Evolutionary conservation across 768 basidiomycete species (phyloP).

Genomic region (Leucosporidium scottii): DNA sequence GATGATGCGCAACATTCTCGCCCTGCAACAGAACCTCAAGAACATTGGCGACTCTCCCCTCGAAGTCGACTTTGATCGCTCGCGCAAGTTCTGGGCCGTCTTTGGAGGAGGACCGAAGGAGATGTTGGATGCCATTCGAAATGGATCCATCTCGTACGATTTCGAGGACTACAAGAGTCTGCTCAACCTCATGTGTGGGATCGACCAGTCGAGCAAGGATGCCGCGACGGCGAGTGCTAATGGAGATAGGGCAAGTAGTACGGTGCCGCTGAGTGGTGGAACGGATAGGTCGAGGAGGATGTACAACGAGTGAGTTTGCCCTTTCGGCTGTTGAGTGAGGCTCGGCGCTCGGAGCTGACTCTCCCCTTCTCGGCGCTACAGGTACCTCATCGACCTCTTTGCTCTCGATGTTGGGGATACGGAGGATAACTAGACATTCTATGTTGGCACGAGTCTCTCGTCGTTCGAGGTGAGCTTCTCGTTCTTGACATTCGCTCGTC

Average conservation of each 20-base stretch:
- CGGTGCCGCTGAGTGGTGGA: neutral
- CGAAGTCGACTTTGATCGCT: slow-evolving; percentile 64
- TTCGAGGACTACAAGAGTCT: slow-evolving; percentile 93
- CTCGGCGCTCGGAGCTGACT: too few relatives aligned
- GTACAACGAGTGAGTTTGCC: slow-evolving; percentile 58
- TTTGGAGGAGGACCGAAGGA: slow-evolving; percentile 70
- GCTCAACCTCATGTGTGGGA: slow-evolving; percentile 79
- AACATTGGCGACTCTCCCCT: slow-evolving; percentile 56
- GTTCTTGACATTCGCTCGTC: too few relatives aligned
- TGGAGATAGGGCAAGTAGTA: neutral
- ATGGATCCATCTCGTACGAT: slow-evolving; percentile 55
- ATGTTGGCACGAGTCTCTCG: too few relatives aligned
- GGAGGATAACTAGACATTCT: too few relatives aligned
- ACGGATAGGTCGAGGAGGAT: slow-evolving; percentile 11
- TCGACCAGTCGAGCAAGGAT: slow-evolving; percentile 50
- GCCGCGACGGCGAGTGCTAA: neutral
- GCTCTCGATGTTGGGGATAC: neutral
- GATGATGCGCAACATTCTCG: slow-evolving; percentile 77
- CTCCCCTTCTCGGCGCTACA: too few relatives aligned
- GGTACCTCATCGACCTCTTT: slow-evolving; percentile 69
- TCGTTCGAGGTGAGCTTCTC: too few relatives aligned
- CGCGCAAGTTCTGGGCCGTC: slow-evolving; percentile 71
- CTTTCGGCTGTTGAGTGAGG: too few relatives aligned
- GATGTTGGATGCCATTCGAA: slow-evolving; percentile 65
- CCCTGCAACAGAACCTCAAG: slow-evolving; percentile 86